Base-by-base conservation (phyloP, 2,329 filamentous ascomycete species). In the Trichoderma cornu-damae region DNA sequence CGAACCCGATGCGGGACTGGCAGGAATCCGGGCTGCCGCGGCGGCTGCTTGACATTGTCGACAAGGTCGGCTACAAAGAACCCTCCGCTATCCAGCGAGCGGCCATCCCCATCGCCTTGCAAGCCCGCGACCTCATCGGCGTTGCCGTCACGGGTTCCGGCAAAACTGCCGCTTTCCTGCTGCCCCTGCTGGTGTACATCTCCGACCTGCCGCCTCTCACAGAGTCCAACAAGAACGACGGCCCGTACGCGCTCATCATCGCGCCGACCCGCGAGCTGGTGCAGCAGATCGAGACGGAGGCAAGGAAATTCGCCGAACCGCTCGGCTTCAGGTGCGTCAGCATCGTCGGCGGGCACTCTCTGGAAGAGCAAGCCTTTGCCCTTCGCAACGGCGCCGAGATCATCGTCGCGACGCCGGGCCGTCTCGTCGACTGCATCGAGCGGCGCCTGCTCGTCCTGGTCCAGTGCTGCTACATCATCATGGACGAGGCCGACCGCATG, bases 401-500 rank as follows among this genome's bases (percentile, higher is more conserved):
- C 64, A 89, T 99, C 67, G 96, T 99, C 63, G 94, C 94, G n/a
- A 99, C 94, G 0, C 94, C 94, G 0, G 94, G 94, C 75, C 92
- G 94, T 80, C 82, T 99, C 1, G 89, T 97, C 7, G 94, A 99
- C 76, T 97, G 92, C 73, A 94, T 99, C 65, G 94, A 99, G 72
- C 84, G 94, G 16, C 87, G 93, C 32, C 84, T 97, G 28, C 80
- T 97, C 2, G 93, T 99, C 1, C 82, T 97, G 47, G 86, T 86
- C n/a, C 94, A 97, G 73, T 97, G 94, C 73, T 96, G 92, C 75
- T 97, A 97, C 74, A 84, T 97, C 57, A 96, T 99, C 73, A 96
- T 99, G 93, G 94, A 99, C 71, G 94, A 99, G 81, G 94, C 94
- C 35, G 94, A 99, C 75, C 89, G 93, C 56, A 99, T 99, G 94